These are phyloP conservation scores for Saturnispora gosingensis DNA, from an alignment of 805 yeast genomes.

Conservation along the genomic window DNA sequence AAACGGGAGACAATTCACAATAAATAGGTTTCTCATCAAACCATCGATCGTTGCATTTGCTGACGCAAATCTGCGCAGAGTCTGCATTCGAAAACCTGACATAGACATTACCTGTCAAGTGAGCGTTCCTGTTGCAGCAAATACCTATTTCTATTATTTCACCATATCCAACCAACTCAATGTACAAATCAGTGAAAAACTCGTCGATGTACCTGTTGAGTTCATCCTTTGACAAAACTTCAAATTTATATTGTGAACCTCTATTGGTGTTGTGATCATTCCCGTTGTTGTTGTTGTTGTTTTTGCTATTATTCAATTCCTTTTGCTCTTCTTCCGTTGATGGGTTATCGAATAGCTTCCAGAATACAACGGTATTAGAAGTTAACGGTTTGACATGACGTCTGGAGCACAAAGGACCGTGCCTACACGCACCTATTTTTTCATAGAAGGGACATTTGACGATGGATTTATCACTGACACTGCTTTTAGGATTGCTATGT, in stretches of 20 bases:
- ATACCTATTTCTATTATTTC: conserved; percentile 55
- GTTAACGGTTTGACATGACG: conserved; percentile 56
- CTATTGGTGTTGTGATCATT: neutral
- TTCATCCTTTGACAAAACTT: conserved; percentile 20
- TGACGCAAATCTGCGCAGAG: conserved; percentile 53
- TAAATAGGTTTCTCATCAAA: conserved; percentile 69
- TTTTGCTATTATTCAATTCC: neutral
- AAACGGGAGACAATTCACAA: conserved; percentile 71
- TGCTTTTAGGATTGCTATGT: neutral
- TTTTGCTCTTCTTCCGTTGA: conserved; percentile 26
- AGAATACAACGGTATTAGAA: conserved; percentile 56
- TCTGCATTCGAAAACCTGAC: conserved; percentile 46
- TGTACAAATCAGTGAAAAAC: conserved; percentile 63
- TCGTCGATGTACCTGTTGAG: conserved; percentile 44
- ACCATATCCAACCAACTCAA: conserved; percentile 46
- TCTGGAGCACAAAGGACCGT: conserved; percentile 80
- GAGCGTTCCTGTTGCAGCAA: conserved; percentile 76
- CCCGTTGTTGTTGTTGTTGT: neutral
- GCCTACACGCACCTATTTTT: conserved; percentile 89
- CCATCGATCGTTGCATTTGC: conserved; percentile 71
- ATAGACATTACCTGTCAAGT: conserved; percentile 80
- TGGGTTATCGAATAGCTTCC: conserved; percentile 59
- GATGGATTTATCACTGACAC: neutral
- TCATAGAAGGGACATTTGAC: conserved; percentile 14
- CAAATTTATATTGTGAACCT: neutral